These are phyloP conservation scores for Phyllosticta capitalensis DNA, from an alignment of 2,329 filamentous ascomycete species.

Conservation along the genomic window DNA sequence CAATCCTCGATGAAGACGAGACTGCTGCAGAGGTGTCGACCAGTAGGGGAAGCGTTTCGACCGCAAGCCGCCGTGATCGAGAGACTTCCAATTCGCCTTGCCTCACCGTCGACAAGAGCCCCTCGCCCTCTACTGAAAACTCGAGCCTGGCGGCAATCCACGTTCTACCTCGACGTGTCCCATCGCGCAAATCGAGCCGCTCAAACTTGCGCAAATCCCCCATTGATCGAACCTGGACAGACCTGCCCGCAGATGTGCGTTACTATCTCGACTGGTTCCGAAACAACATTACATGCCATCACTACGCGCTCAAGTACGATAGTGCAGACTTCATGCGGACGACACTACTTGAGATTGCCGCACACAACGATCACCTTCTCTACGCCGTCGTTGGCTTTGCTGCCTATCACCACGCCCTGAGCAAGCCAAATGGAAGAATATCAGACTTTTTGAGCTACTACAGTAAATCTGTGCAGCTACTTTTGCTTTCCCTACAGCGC, in stretches of 20 bases:
- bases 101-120: conserved; percentile 35
- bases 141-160: conserved; percentile 29
- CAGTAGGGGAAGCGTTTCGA: conserved; percentile 8
- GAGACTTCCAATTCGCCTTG: conserved; percentile 31
- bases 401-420: conserved; percentile 73
- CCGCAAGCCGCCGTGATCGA: conserved; percentile 19
- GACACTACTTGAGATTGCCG: conserved; percentile 60
- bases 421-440: conserved; percentile 61
- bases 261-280: conserved; percentile 72
- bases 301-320: conserved; percentile 71
- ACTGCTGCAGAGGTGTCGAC: conserved; percentile 25
- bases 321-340: conserved; percentile 62
- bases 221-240: conserved; percentile 16
- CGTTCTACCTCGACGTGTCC: conserved; percentile 19
- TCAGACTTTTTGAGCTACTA: conserved; percentile 82
- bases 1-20: conserved; percentile 39
- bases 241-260: conserved; percentile 59
- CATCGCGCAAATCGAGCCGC: conserved; percentile 26
- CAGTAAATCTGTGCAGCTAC: conserved; percentile 71
- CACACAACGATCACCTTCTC: conserved; percentile 70
- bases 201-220: conserved; percentile 18
- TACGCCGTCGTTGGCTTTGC: conserved; percentile 83
- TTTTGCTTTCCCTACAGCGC: conserved; percentile 61
- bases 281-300: conserved; percentile 67
- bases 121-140: conserved; percentile 43